Evolutionary conservation across 176 grass and related monocot species (phyloP), one percentile per base, ranked within the genome.

Genomic region (Rhynchospora tenuis): DNA sequence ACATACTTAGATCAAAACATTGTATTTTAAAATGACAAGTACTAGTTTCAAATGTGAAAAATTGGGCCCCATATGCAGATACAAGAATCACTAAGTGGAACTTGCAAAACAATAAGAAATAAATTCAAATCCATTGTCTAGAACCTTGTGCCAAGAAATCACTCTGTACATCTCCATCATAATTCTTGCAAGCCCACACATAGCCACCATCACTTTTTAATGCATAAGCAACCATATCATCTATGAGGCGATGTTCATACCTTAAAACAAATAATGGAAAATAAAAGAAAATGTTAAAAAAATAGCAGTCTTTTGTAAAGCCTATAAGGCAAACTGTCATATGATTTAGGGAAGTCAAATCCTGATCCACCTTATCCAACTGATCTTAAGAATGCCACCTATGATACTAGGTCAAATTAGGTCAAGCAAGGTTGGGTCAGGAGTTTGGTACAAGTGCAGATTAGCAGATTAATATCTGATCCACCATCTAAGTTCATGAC

Each of bases 151-250:
- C 95, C 52, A 98, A 84, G 80, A 94, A 88, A 89, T 98, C 92
- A 54, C 95, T 98, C 61, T 98, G 90, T 64, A 94, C 90, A 88
- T 98, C 95, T 83, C 95, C 95, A 86, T 97, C 90, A 75, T 98
- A 98, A 78, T 98, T 94, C 84, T 98, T 98, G 90, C 95, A 98
- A 85, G 95, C 95, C 95, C 95, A 98, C 5, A 98, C 92, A 80
- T 98, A 98, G 27, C 92, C 95, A 81, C 95, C 95, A 82, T 98
- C 92, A 71, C 92, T 98, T 81, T 97, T 97, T 38, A 98, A 72
- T 7, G 95, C 92, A 66, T 98, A 98, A 16, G 95, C 95, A 77
- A 98, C 95, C 95, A 98, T 98, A 86, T 98, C 95, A 91, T 98
- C 95, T 81, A 98, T 98, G 9, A 98, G 84, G 9, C 95, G 89